Evolutionary conservation across 352 stramenopile species (phyloP).

Genomic region (Globisporangium cylindrosporum): DNA sequence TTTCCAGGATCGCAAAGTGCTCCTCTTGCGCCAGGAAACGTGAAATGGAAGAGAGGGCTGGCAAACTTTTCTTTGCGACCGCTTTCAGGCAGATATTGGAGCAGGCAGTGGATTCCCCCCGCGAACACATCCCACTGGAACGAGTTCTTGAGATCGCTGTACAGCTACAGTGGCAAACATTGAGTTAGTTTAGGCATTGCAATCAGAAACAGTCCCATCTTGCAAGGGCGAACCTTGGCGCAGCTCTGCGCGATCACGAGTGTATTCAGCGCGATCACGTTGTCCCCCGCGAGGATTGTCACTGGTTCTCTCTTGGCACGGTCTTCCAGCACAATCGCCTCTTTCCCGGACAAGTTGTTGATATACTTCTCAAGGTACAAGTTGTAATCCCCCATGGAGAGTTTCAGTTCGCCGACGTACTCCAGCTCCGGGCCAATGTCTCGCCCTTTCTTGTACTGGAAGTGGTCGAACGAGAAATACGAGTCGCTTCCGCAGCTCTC

Average conservation of each 20-base stretch:
- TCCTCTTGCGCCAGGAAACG: slow-evolving; percentile 66
- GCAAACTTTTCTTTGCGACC: slow-evolving; percentile 61
- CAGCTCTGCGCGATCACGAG: slow-evolving; percentile 70
- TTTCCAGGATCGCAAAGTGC: slow-evolving; percentile 65
- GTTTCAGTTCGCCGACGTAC: slow-evolving; percentile 61
- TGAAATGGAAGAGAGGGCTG: slow-evolving; percentile 73
- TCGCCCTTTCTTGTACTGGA: slow-evolving; percentile 57
- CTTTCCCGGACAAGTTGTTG: slow-evolving; percentile 46
- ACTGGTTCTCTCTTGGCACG: slow-evolving; percentile 67
- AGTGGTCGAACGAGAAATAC: slow-evolving; percentile 76
- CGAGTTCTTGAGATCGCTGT: slow-evolving; percentile 76
- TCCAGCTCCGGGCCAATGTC: slow-evolving; percentile 57
- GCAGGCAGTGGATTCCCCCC: slow-evolving; percentile 74
- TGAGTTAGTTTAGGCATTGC: slow-evolving; percentile 2
- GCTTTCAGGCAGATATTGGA: slow-evolving; percentile 74
- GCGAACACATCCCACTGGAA: slow-evolving; percentile 87
- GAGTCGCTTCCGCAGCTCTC: slow-evolving; percentile 70
- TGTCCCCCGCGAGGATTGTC: slow-evolving; percentile 61
- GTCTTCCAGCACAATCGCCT: slow-evolving; percentile 66
- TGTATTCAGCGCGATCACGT: slow-evolving; percentile 74
- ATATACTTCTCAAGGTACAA: slow-evolving; percentile 77
- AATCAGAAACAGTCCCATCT: background rate
- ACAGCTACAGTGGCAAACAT: slow-evolving; percentile 35
- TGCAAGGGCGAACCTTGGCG: slow-evolving; percentile 27
- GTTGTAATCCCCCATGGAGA: slow-evolving; percentile 77